These are phyloP conservation scores for Penicillium psychrofluorescens DNA, from an alignment of 495 filamentous ascomycete genomes.

Conservation along the genomic window DNA sequence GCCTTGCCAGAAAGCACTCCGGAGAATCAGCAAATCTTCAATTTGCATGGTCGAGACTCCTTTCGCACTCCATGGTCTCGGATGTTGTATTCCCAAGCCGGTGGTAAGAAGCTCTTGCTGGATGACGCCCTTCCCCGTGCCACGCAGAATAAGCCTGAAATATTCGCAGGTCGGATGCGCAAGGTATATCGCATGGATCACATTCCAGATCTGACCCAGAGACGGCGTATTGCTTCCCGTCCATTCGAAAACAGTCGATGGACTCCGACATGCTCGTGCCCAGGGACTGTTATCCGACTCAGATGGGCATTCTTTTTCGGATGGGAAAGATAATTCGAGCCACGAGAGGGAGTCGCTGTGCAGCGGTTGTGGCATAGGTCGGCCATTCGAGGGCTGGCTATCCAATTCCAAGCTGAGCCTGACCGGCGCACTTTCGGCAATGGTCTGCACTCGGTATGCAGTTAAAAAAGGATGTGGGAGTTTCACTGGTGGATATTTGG, in stretches of 20 bases:
- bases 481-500: conserved; percentile 20
- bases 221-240: conserved; percentile 24
- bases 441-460: conserved; percentile 21
- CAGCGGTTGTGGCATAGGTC: conserved; percentile 20
- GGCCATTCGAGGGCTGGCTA: conserved; percentile 16
- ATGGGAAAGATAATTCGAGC: conserved; percentile 19
- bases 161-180: conserved; percentile 6
- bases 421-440: conserved; percentile 12
- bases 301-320: conserved; percentile 19
- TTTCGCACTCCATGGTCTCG: not conserved
- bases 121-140: conserved; percentile 1
- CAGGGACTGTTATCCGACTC: conserved; percentile 26
- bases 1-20: conserved; percentile 53
- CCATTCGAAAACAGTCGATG: conserved; percentile 16
- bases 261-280: conserved; percentile 27
- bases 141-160: conserved; percentile 7
- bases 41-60: not conserved
- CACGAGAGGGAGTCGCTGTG: conserved; percentile 26
- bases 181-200: conserved; percentile 40
- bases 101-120: conserved; percentile 7
- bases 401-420: conserved; percentile 20
- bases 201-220: conserved; percentile 47
- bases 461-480: conserved; percentile 25
- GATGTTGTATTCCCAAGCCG: conserved; percentile 7
- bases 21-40: conserved; percentile 9